Evolutionary conservation across 1,284 basidiomycete species (phyloP).

Genomic region (Dichomitus squalens): DNA sequence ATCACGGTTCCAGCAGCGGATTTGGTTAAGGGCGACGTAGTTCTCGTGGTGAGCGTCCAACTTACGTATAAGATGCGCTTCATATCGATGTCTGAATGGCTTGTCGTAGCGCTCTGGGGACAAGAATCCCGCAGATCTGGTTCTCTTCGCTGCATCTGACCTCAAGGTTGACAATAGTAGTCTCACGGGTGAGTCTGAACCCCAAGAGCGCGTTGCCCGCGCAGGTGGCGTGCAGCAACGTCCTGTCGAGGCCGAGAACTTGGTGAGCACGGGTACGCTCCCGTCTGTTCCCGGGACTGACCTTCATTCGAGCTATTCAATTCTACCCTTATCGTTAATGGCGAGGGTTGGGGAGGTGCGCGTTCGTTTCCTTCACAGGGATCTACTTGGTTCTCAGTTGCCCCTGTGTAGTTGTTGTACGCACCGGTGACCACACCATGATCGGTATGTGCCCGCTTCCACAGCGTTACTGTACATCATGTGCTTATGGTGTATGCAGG

Average conservation of each 20-base stretch:
- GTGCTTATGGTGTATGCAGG: slow-evolving; percentile 35
- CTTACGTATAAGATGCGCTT: neutral
- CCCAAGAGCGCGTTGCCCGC: slow-evolving; percentile 56
- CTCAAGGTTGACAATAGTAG: slow-evolving; percentile 73
- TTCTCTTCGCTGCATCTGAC: slow-evolving; percentile 60
- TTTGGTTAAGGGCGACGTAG: slow-evolving; percentile 71
- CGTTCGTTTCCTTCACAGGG: slow-evolving; percentile 3
- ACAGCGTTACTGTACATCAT: slow-evolving; percentile 1
- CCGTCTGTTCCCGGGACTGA: neutral
- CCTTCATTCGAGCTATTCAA: slow-evolving; percentile 55
- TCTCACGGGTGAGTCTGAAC: slow-evolving; percentile 70
- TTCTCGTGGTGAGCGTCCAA: slow-evolving; percentile 50
- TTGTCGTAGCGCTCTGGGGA: slow-evolving; percentile 56
- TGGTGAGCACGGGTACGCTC: slow-evolving; percentile 41
- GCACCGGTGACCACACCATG: slow-evolving; percentile 68
- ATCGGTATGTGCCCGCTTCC: slow-evolving; percentile 45
- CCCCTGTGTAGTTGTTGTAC: slow-evolving; percentile 53
- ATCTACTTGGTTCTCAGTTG: neutral
- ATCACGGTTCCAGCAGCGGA: slow-evolving; percentile 60
- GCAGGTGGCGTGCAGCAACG: slow-evolving; percentile 48
- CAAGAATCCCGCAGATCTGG: slow-evolving; percentile 69
- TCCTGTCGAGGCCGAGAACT: slow-evolving; percentile 65
- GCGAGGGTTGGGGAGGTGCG: slow-evolving; percentile 67
- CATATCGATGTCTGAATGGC: neutral
- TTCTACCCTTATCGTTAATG: slow-evolving; percentile 67